Evolutionary conservation across 768 basidiomycete genomes (phyloP), one percentile per base, ranked within the genome.

Genomic region (Amanita muscaria): DNA sequence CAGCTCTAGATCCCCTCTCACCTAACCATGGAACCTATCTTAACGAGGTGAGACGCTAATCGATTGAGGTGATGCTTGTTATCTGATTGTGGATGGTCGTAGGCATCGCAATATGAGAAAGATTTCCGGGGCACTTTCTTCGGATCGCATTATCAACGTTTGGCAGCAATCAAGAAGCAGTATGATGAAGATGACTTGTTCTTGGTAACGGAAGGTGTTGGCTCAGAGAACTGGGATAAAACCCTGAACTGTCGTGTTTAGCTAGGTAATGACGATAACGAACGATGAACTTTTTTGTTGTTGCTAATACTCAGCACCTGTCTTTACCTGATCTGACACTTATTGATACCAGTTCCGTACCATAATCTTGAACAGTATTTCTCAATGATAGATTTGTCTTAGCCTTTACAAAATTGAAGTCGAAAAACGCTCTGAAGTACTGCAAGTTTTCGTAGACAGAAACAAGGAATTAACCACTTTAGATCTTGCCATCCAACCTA

Each of bases 181-280:
- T 72, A 73, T 40, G 76, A 78, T 53, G 68, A 72, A 0, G 46
- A 56, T 6, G 60, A 53, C 23, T 43, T 77, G 10, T 77, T 76
- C 51, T 54, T 76, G 4, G 69, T 76, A 12, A 46, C 54, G 0
- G 56, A 61, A 18, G 76, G 75, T 1, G 71, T 77, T 2, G 74
- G 72, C 0, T 71, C 72, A 3, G 72, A 76, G n/a, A 62, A 70
- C 2, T 77, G 73, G 73, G 70, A 75, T 49, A 43, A 38, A 11
- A 30, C 46, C 29, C n/a, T 40, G 21, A 40, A 40, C 15, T 27
- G 38, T 25, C 38, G 21, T 40, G 9, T 40, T n/a, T n/a, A n/a
- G n/a, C n/a, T n/a, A n/a, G n/a, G n/a, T n/a, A n/a, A n/a, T n/a
- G n/a, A n/a, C n/a, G n/a, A n/a, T n/a, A n/a, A n/a, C n/a, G n/a